phyloP scores from a whole-genome alignment of 1,139 yeast species.

The Pichia sp. region DNA sequence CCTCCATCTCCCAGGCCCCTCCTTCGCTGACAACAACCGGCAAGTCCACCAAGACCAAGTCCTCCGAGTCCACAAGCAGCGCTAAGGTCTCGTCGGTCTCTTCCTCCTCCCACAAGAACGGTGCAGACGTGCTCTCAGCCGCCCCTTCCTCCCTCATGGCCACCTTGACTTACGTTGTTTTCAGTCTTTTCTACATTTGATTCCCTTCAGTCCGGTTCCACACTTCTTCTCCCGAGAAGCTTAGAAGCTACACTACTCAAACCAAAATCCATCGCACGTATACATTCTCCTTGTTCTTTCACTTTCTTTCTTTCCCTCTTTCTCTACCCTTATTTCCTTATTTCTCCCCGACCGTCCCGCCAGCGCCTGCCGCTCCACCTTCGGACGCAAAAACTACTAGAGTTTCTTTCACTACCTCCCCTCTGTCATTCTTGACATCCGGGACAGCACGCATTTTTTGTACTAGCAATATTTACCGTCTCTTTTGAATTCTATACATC shows the following conservation, averaged over 20 bases:
- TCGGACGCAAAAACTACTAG: not conserved
- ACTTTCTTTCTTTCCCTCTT: not conserved
- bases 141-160: not conserved
- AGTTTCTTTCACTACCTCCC: not conserved
- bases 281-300: not conserved
- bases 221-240: too few species aligned
- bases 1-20: slow-evolving; percentile 6
- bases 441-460: not conserved
- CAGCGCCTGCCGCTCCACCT: too few species aligned
- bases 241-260: not conserved
- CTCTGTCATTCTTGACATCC: not conserved
- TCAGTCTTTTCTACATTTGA: slow-evolving; percentile 4
- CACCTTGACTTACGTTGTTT: not conserved
- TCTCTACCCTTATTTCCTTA: not conserved
- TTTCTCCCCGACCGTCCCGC: not conserved
- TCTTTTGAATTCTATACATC: not conserved
- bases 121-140: not conserved
- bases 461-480: not conserved
- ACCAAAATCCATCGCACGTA: not conserved
- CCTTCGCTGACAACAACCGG: slow-evolving; percentile 11
- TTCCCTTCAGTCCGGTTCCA: not conserved
- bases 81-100: not conserved
- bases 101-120: not conserved
- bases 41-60: not conserved
- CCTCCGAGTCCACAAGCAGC: not conserved